Evolutionary conservation across 2,329 filamentous ascomycete genomes (phyloP), one percentile per base, ranked within the genome.

Genomic region (Monilinia fructicola): DNA sequence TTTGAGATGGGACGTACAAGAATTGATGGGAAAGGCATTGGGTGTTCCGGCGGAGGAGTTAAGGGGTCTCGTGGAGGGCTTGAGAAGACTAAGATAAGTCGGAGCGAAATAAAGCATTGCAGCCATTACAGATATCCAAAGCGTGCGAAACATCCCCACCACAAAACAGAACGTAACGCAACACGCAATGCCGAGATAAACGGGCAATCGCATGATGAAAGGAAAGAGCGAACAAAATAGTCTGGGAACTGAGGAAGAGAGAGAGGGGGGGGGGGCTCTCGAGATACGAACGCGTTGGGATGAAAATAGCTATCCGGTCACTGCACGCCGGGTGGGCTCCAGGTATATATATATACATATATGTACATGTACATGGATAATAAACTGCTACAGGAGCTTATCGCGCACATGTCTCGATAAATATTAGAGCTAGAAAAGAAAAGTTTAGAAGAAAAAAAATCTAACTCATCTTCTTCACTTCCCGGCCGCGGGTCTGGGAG

Each of bases 1-100:
- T 70, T 80, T 91, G 69, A 82, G 85, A 55, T 86, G 89, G 65
- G 80, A 81, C 48, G 79, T 79, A 52, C 87, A 88, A 78, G 80
- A 79, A 71, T 76, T 79, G 65, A 80, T 85, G 60, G 87, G 80
- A 67, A 76, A 81, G 76, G 87, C 81, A 59, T 82, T 83, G 70
- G 89, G 81, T 65, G 87, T 80, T 69, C 85, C 81, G 81, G 77
- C 91, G 70, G 83, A 88, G 77, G 76, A 87, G 80, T 84, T 90
- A 78, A 81, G 87, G 59, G 84, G 84, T 62, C 73, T 87, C 64
- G 80, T 90, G 2, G 87, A 89, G 73, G 85, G 87, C 73, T 75
- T 90, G 67, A 85, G 84, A 76, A 80, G 85, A 68, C 79, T 90
- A 77, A 86, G 89, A 76, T 90, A 74, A 78, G 12, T 26, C 14